These are phyloP conservation scores for Kwoniella dejecticola DNA, from an alignment of 768 basidiomycete genomes.

Conservation along the genomic window DNA sequence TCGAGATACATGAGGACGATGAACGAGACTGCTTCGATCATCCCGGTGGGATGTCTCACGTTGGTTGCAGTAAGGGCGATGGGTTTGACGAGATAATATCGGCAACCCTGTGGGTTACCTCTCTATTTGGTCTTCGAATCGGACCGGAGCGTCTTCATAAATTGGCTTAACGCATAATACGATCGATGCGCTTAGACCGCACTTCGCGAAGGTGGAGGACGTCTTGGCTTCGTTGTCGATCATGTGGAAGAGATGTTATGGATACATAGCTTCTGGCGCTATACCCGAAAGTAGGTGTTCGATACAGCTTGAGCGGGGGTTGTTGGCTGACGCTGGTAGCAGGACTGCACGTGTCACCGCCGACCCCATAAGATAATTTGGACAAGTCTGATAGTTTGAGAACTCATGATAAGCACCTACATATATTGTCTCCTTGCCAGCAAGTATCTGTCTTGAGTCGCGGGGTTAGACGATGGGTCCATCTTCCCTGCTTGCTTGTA, in stretches of 20 bases:
- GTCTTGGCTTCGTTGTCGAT: not conserved
- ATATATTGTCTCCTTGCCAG: too few species aligned
- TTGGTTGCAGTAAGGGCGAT: not conserved
- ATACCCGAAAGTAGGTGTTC: not conserved
- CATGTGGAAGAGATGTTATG: conserved; percentile 9
- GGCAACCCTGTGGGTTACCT: conserved; percentile 1
- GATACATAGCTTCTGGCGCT: not conserved
- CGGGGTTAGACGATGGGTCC: too few species aligned
- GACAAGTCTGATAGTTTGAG: too few species aligned
- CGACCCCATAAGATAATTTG: too few species aligned
- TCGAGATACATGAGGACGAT: not conserved
- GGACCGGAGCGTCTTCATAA: not conserved
- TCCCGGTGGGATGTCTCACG: not conserved
- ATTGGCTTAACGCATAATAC: not conserved
- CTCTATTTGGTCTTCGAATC: not conserved
- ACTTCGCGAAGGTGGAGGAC: not conserved
- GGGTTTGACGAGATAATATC: conserved; percentile 6
- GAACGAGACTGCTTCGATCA: not conserved
- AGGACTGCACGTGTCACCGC: too few species aligned
- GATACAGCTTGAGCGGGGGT: too few species aligned
- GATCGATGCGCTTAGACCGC: not conserved
- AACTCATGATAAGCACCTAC: too few species aligned
- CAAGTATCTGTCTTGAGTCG: too few species aligned
- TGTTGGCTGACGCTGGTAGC: too few species aligned
- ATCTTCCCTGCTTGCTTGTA: too few species aligned